Evolutionary conservation across 805 yeast species (phyloP), one percentile per base, ranked within the genome.

Genomic region (Candida fluviatilis): DNA sequence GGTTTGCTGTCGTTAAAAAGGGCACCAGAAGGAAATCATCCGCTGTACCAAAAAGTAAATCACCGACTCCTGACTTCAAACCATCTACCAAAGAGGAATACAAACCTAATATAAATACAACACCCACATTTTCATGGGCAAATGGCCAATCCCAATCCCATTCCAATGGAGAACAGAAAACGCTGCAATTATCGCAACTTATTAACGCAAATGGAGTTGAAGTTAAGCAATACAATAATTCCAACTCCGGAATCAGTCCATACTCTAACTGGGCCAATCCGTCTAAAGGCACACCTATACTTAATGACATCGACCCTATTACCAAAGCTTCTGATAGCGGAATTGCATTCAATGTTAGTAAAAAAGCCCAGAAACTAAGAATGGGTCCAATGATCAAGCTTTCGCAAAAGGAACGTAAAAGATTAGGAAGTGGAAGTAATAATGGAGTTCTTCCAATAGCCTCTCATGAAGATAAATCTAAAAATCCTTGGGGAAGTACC

Each of bases 391-490:
- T 63, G 15, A 52, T 59, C 23, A 72, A 73, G 43, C 49, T 76
- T 12, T 79, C 86, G 1, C 86, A 82, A 45, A 77, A 77, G 49
- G 84, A 79, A 45, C 56, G 85, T 29, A 76, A 73, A 51, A 69
- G 63, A 41, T 47, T 66, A 45, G 29, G 15, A 26, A 26, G 29
- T 13, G 5, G n/a, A 8, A 13, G 29, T 12, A 12, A 10, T 13
- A 10, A 12, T 10, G 44, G 44, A 10, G 24, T 35, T n/a, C 18
- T 31, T n/a, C 10, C 36, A 13, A 6, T 18, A 7, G 1, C 32
- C 6, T 11, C 25, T 3, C 14, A 21, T 11, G 29, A 30, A 23
- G 6, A 29, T 10, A 27, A 18, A 7, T 10, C 32, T n/a, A 19
- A 18, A 12, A 33, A 33, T n/a, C 35, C 35, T 5, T 33, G 35